Base-by-base conservation (phyloP, 2,329 filamentous ascomycete genomes). In the Diaporthe sp. region DNA sequence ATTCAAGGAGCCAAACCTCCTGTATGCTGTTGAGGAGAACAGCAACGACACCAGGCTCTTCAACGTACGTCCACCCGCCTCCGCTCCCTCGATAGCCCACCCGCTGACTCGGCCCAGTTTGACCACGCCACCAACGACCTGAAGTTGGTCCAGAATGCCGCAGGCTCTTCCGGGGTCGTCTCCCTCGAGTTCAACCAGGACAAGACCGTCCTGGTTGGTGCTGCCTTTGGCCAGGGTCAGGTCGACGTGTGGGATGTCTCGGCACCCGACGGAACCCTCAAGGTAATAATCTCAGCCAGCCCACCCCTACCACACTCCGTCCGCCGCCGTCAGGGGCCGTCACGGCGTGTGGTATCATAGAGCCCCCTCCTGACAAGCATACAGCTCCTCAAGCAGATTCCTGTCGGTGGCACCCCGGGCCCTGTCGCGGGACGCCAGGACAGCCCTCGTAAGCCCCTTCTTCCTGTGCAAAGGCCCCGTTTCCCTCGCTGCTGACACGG, bases 1-100 rank as follows among this genome's bases (percentile, higher is more conserved):
- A 51, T 84, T 83, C 78, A 82, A 82, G 65, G 75, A 80, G 25
- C 83, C 83, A 35, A 81, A 84, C 77, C 77, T 80, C 6, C 74
- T 89, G 56, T 89, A 87, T 74, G 85, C 85, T 58, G 85, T 87
- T 27, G 83, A 89, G 75, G 88, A 90, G 82, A 84, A 84, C 76
- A 81, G 82, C 76, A 79, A 80, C 66, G 77, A 79, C 58, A 80
- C 85, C n/a, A 82, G 83, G 73, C 78, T 84, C 22, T 86, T 86
- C 77, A 81, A 78, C 25, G 76, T 79, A 71, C 42, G 77, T 47
- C 37, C 50, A n/a, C 37, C 27, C 42, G 1, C 42, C 17, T 22
- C 17, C 42, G 6, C 42, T 66, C 30, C 5, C 22, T 66, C 30
- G 2, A n/a, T 12, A 12, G 17, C 32, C 22, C 30, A 12, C 44